A percentile compares a stretch with the other conserved stretches of the same genome.
Conservation (phyloP, 345 rosid genomes). For the Arabidopsis suecica region DNA sequence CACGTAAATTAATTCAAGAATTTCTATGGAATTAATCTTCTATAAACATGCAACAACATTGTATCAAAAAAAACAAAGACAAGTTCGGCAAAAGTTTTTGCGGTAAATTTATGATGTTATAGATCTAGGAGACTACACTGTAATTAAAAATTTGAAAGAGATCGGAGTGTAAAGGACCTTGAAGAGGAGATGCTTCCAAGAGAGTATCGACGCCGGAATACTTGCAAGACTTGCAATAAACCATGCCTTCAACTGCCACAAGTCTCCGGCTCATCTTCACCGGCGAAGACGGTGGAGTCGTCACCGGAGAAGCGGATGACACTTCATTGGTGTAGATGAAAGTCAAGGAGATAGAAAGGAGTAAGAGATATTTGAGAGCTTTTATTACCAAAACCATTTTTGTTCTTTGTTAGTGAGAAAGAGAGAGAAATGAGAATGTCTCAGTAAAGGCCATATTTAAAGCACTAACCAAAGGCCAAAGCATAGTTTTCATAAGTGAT, state of each 20-base stretch:
- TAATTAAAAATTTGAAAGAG: neutral
- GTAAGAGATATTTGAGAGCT: slow-evolving; percentile 13
- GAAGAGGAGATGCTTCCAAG: slow-evolving; percentile 68
- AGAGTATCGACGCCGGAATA: slow-evolving; percentile 69
- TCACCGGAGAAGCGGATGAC: slow-evolving; percentile 27
- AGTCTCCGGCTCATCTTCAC: slow-evolving; percentile 52
- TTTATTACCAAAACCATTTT: slow-evolving; percentile 22
- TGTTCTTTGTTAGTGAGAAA: slow-evolving; percentile 6
- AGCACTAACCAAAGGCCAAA: neutral
- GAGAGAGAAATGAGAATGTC: slow-evolving; percentile 3
- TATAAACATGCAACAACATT: slow-evolving; percentile 20
- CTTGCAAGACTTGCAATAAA: slow-evolving; percentile 90
- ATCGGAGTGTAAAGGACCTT: slow-evolving; percentile 47
- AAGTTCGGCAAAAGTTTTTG: neutral
- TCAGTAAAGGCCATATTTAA: slow-evolving; percentile 21
- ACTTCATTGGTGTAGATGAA: slow-evolving; percentile 16
- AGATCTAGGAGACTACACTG: neutral
- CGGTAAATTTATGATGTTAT: neutral
- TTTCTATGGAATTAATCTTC: slow-evolving; percentile 1
- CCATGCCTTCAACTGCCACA: slow-evolving; percentile 82
- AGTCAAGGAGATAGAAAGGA: slow-evolving; percentile 11
- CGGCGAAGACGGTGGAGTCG: slow-evolving; percentile 40
- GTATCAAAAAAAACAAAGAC: neutral
- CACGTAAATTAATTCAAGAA: neutral
- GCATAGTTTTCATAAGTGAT: neutral